phyloP scores from a whole-genome alignment of 1,284 basidiomycete species.

The Dichomitus squalens region DNA sequence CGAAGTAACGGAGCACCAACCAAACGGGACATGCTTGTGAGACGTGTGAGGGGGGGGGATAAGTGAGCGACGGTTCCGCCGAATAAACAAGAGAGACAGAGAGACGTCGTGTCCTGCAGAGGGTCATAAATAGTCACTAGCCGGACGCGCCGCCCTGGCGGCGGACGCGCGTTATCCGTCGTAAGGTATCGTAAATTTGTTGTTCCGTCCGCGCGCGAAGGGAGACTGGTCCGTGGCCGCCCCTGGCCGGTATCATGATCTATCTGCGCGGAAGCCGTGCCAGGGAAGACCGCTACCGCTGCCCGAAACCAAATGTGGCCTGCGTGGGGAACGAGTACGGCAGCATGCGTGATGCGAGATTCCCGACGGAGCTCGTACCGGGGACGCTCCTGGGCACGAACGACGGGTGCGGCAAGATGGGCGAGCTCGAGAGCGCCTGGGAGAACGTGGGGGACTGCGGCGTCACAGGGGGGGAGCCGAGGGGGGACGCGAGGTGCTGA shows the following conservation, averaged over 20 bases:
- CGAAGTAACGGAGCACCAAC: not conserved
- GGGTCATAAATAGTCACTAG: constrained; percentile 12
- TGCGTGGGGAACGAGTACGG: constrained; percentile 1
- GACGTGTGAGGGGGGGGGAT: constrained; percentile 8
- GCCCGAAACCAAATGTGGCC: not conserved
- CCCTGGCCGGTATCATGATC: not conserved
- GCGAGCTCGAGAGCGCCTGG: constrained; percentile 11
- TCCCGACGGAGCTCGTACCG: not conserved
- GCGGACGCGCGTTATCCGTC: constrained; percentile 10
- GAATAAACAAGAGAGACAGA: constrained; percentile 8
- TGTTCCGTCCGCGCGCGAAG: not conserved
- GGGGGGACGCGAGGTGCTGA: constrained; percentile 28
- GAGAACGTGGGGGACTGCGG: constrained; percentile 22
- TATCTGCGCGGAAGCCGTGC: not conserved
- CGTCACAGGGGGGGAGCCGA: constrained; percentile 19
- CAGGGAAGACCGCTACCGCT: not conserved
- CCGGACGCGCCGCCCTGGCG: constrained; percentile 4
- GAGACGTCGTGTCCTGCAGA: not conserved
- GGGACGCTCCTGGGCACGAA: constrained; percentile 10
- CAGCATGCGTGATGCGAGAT: constrained; percentile 1
- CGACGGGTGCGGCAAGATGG: constrained; percentile 16
- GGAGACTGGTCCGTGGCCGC: not conserved
- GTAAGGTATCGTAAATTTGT: not conserved
- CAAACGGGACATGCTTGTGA: not conserved
- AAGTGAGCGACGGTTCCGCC: constrained; percentile 16